Percentiles rank a stretch among this genome's conserved stretches.
phyloP scores from a whole-genome alignment of 257 asterid genomes.

The Gynochthodes officinalis region DNA sequence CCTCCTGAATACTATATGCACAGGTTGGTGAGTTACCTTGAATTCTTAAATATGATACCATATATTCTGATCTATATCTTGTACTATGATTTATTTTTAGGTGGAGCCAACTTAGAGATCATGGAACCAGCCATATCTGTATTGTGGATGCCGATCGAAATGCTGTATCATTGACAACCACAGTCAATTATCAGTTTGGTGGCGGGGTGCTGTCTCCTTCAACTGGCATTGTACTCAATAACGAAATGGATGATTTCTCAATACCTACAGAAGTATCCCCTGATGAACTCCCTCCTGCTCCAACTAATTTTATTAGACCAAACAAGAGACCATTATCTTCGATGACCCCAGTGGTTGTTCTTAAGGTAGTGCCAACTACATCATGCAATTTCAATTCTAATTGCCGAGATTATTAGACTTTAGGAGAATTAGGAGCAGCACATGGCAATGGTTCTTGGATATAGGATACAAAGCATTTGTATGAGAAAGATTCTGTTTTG shows the following conservation, averaged over 20 bases:
- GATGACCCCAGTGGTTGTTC: slow-evolving; percentile 82
- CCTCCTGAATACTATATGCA: slow-evolving; percentile 76
- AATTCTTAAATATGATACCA: neutral
- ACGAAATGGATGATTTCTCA: slow-evolving; percentile 95
- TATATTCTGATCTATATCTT: neutral
- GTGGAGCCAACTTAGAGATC: slow-evolving; percentile 79
- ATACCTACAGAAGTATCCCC: slow-evolving; percentile 55
- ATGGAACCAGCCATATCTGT: slow-evolving; percentile 87
- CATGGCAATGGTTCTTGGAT: neutral
- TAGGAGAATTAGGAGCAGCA: neutral
- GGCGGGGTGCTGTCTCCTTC: slow-evolving; percentile 75
- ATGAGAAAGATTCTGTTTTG: too few relatives aligned
- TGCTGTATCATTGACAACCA: slow-evolving; percentile 83
- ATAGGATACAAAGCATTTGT: too few relatives aligned
- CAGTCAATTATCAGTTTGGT: slow-evolving; percentile 74
- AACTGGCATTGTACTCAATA: slow-evolving; percentile 82
- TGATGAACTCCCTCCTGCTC: slow-evolving; percentile 83
- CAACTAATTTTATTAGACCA: slow-evolving; percentile 74
- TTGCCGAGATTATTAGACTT: too few relatives aligned
- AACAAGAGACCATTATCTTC: slow-evolving; percentile 89
- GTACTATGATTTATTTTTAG: slow-evolving; percentile 22
- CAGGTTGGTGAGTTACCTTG: slow-evolving; percentile 36
- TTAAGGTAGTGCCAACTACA: slow-evolving; percentile 48
- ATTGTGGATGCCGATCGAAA: slow-evolving; percentile 79
- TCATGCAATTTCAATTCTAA: neutral